Conservation (phyloP, 2,329 filamentous ascomycete species). For the Aspergillus transmontanensis region DNA sequence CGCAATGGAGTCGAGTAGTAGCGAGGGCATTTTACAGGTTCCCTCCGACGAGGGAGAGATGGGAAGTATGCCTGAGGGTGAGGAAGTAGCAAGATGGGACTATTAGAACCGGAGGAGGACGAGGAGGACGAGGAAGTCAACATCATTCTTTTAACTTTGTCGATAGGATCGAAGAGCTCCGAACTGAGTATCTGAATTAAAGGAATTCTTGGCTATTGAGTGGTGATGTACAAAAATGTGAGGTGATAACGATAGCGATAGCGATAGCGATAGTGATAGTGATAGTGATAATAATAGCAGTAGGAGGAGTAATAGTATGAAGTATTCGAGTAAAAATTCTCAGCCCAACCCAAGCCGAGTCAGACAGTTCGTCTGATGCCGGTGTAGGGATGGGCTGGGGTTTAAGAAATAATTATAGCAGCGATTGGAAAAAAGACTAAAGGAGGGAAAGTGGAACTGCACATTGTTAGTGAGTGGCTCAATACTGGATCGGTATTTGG, state of each 20-base stretch:
- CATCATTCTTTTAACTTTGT: constrained; percentile 20
- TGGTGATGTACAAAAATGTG: neutral
- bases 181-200: neutral
- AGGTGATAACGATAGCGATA: constrained; percentile 3
- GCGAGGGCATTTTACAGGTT: constrained; percentile 30
- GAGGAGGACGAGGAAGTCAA: constrained; percentile 30
- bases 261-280: constrained; percentile 2
- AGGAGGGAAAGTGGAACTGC: constrained; percentile 15
- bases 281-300: constrained; percentile 1
- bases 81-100: constrained; percentile 29
- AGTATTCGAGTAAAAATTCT: constrained; percentile 8
- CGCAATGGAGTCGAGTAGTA: constrained; percentile 39
- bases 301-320: neutral
- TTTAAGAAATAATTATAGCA: constrained; percentile 20
- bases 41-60: constrained; percentile 26
- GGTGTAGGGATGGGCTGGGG: constrained; percentile 12
- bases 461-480: constrained; percentile 2
- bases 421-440: constrained; percentile 11
- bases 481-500: constrained; percentile 5
- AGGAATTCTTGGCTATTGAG: neutral
- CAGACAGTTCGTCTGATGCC: constrained; percentile 17
- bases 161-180: neutral
- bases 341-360: constrained; percentile 13
- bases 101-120: constrained; percentile 30
- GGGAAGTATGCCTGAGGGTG: constrained; percentile 30